These are phyloP conservation scores for Trichoderma harzianum DNA, from an alignment of 2,329 filamentous ascomycete species.

Conservation along the genomic window DNA sequence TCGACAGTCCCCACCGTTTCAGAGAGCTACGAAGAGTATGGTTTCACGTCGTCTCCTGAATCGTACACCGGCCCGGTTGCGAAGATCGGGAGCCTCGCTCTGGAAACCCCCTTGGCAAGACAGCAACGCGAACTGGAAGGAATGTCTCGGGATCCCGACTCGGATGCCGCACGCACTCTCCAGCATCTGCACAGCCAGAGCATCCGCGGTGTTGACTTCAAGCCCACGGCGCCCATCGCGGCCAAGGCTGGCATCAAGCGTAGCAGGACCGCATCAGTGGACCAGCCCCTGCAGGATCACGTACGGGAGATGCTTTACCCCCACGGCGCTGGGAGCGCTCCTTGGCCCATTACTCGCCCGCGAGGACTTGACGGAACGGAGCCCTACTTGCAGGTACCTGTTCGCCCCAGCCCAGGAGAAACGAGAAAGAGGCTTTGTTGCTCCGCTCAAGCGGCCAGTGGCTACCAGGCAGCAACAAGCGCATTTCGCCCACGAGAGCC, in stretches of 20 bases:
- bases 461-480: slow-evolving; percentile 44
- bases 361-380: slow-evolving; percentile 25
- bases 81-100: slow-evolving; percentile 48
- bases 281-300: slow-evolving; percentile 62
- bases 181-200: slow-evolving; percentile 59
- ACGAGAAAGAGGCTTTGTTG: slow-evolving; percentile 66
- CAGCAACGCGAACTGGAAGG: slow-evolving; percentile 47
- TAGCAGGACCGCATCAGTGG: slow-evolving; percentile 55
- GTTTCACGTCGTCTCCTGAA: slow-evolving; percentile 54
- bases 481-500: slow-evolving; percentile 51
- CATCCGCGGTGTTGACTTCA: slow-evolving; percentile 34
- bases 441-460: slow-evolving; percentile 53
- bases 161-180: slow-evolving; percentile 55
- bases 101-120: slow-evolving; percentile 46
- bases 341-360: slow-evolving; percentile 40
- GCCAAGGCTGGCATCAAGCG: slow-evolving; percentile 52
- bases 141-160: slow-evolving; percentile 41
- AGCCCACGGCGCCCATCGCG: slow-evolving; percentile 29
- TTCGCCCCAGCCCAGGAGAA: slow-evolving; percentile 43
- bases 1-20: slow-evolving; percentile 55
- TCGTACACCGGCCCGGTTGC: slow-evolving; percentile 52
- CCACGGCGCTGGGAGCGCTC: slow-evolving; percentile 27
- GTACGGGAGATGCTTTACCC: slow-evolving; percentile 58
- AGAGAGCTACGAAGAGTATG: slow-evolving; percentile 52
- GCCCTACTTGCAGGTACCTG: slow-evolving; percentile 36